A percentile compares a stretch with the other conserved stretches of the same genome.
Conservation (phyloP, 345 rosid genomes). For the Eucalyptus curtisii region DNA sequence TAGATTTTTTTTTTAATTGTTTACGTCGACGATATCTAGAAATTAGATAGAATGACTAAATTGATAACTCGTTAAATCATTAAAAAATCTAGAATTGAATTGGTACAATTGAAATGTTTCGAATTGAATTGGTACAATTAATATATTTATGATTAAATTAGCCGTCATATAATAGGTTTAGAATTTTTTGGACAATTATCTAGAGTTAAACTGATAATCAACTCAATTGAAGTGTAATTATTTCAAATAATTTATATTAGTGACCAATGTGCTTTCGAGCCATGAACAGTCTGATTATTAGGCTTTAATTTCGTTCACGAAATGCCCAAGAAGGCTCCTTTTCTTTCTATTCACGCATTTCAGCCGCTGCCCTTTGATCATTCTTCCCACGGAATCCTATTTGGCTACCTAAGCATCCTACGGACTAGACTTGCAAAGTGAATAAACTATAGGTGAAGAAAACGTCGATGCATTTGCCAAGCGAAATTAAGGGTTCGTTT, state of each 20-base stretch:
- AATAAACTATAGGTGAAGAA: too few relatives aligned
- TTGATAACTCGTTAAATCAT: too few relatives aligned
- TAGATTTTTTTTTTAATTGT: not conserved
- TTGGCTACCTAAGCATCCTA: not conserved
- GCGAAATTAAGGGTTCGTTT: too few relatives aligned
- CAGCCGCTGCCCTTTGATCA: not conserved
- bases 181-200: too few relatives aligned
- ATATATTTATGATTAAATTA: too few relatives aligned
- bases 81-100: too few relatives aligned
- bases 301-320: not conserved
- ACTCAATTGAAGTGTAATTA: not conserved
- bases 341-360: not conserved
- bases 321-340: not conserved
- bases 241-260: not conserved
- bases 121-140: too few relatives aligned
- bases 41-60: not conserved
- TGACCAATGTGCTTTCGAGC: not conserved
- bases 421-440: too few relatives aligned
- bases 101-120: too few relatives aligned
- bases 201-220: not conserved
- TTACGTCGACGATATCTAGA: fast-evolving
- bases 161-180: fast-evolving
- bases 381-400: not conserved
- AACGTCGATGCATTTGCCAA: too few relatives aligned
- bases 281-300: not conserved